A percentile compares a stretch with the other conserved stretches of the same genome.
phyloP scores from a whole-genome alignment of 345 rosid genomes.

The Atalantia buxifolia region DNA sequence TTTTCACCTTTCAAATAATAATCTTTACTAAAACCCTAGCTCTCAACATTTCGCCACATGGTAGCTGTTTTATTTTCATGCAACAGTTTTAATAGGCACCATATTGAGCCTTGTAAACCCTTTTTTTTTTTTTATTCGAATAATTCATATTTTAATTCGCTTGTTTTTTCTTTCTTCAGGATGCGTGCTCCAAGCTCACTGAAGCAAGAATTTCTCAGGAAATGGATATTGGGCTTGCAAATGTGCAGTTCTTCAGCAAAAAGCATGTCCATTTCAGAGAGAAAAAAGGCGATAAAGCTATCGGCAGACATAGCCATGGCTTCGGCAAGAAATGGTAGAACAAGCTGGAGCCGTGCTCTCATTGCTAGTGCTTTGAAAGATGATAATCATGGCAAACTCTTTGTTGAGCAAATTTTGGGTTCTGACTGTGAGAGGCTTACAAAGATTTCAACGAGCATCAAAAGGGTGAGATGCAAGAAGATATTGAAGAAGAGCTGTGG shows the following conservation, averaged over 20 bases:
- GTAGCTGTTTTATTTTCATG: not conserved
- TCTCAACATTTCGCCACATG: not conserved
- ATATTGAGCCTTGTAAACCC: not conserved
- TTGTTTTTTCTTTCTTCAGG: slow-evolving; percentile 17
- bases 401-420: slow-evolving; percentile 49
- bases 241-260: slow-evolving; percentile 35
- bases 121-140: not conserved
- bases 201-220: slow-evolving; percentile 66
- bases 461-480: slow-evolving; percentile 60
- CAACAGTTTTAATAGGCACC: not conserved
- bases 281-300: slow-evolving; percentile 75
- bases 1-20: not conserved
- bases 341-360: slow-evolving; percentile 84
- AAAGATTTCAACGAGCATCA: slow-evolving; percentile 24
- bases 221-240: slow-evolving; percentile 68
- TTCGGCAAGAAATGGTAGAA: slow-evolving; percentile 57
- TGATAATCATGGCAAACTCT: slow-evolving; percentile 19
- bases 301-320: slow-evolving; percentile 92
- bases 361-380: slow-evolving; percentile 46
- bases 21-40: not conserved
- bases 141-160: not conserved
- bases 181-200: slow-evolving; percentile 49
- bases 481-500: slow-evolving; percentile 48
- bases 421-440: slow-evolving; percentile 23
- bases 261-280: slow-evolving; percentile 46